Percentiles rank a stretch among this genome's conserved stretches.
These are phyloP conservation scores for Loxodes magnus DNA, from an alignment of 73 alveolate genomes.

Conservation along the genomic window DNA sequence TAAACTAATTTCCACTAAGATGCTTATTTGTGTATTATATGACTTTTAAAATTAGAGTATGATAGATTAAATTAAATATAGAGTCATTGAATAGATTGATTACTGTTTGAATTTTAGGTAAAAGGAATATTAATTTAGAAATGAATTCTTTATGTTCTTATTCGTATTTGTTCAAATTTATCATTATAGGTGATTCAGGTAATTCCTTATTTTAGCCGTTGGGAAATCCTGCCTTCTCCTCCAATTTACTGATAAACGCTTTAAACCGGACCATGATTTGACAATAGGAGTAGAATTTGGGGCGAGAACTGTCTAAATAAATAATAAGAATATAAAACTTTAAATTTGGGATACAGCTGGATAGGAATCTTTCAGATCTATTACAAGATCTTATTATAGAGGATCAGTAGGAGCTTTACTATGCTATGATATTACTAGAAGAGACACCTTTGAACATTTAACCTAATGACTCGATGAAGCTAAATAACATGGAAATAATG, in stretches of 20 bases:
- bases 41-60: too few species aligned
- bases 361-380: slow-evolving; percentile 79
- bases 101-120: too few species aligned
- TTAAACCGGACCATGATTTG: slow-evolving; percentile 63
- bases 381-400: slow-evolving; percentile 80
- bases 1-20: too few species aligned
- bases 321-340: slow-evolving; percentile 49
- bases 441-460: slow-evolving; percentile 37
- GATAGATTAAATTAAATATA: too few species aligned
- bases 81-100: too few species aligned
- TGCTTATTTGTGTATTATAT: too few species aligned
- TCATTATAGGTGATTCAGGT: slow-evolving; percentile 60
- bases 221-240: slow-evolving; percentile 81
- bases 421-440: slow-evolving; percentile 74
- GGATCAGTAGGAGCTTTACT: slow-evolving; percentile 79
- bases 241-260: slow-evolving; percentile 61
- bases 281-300: slow-evolving; percentile 95
- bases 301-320: slow-evolving; percentile 63
- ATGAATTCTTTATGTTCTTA: too few species aligned
- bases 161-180: slow-evolving; percentile 45
- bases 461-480: slow-evolving; percentile 36
- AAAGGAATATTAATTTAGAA: too few species aligned
- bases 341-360: slow-evolving; percentile 97
- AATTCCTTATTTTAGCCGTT: too few species aligned
- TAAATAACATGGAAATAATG: slow-evolving; percentile 18